Percentiles rank a stretch among this genome's conserved stretches.
phyloP scores from a whole-genome alignment of 2,329 filamentous ascomycete species.

The Alternaria ethzedia region DNA sequence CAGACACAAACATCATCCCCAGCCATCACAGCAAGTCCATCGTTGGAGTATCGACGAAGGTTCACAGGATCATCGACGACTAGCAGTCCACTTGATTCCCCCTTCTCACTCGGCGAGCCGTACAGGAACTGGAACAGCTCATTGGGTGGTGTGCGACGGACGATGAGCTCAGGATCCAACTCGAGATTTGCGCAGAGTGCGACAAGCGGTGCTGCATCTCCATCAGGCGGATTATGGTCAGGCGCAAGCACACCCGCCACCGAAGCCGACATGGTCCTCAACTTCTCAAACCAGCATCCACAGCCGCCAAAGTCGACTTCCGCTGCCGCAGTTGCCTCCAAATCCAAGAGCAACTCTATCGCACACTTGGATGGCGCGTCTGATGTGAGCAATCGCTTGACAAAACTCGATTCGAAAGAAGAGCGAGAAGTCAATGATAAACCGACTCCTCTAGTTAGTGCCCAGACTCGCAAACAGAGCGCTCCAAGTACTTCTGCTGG shows the following conservation, averaged over 20 bases:
- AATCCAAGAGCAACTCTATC: conserved; percentile 1
- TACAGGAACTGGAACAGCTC: conserved; percentile 44
- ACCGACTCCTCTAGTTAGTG: conserved; percentile 36
- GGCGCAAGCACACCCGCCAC: conserved; percentile 28
- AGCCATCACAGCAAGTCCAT: conserved; percentile 33
- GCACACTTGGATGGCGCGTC: conserved; percentile 9
- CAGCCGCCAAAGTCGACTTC: conserved; percentile 17
- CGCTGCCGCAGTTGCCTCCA: conserved; percentile 9
- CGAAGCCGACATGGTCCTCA: conserved; percentile 43
- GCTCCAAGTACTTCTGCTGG: conserved; percentile 11
- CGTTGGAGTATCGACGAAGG: conserved; percentile 29
- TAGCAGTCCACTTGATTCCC: conserved; percentile 39
- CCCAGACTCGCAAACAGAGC: conserved; percentile 24
- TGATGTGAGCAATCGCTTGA: conserved; percentile 15
- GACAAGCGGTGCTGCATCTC: conserved; percentile 28
- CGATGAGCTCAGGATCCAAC: conserved; percentile 41
- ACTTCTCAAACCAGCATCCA: conserved; percentile 36
- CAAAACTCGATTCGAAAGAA: conserved; percentile 31
- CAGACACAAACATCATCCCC: conserved; percentile 40
- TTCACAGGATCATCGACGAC: conserved; percentile 28
- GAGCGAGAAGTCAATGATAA: conserved; percentile 38
- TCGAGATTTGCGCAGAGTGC: conserved; percentile 28
- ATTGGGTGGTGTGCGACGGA: conserved; percentile 50
- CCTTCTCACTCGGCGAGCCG: conserved; percentile 38
- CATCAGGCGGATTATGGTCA: conserved; percentile 50